These are phyloP conservation scores for Penicillium riverlandense DNA, from an alignment of 495 filamentous ascomycete species.

Conservation along the genomic window DNA sequence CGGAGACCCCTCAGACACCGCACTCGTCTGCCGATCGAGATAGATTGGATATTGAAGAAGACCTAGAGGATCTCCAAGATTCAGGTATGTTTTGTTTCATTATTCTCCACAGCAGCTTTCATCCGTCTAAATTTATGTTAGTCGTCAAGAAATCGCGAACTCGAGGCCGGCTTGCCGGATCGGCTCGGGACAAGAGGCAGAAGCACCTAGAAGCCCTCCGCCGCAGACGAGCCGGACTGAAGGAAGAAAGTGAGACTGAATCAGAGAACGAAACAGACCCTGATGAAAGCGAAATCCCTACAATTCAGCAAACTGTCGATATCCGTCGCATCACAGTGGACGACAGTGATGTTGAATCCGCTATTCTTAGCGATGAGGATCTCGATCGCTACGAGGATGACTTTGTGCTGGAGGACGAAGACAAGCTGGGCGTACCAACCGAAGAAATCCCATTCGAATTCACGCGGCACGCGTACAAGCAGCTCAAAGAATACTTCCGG, in stretches of 20 bases:
- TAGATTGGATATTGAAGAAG: constrained; percentile 34
- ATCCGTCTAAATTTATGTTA: constrained; percentile 3
- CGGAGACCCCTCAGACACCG: constrained; percentile 18
- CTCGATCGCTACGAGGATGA: constrained; percentile 60
- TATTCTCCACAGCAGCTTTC: not conserved
- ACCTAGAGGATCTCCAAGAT: constrained; percentile 38
- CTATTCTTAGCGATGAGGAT: constrained; percentile 28
- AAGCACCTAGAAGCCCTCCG: constrained; percentile 47
- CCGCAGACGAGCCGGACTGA: constrained; percentile 51
- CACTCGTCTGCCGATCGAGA: constrained; percentile 19
- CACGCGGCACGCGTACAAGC: constrained; percentile 56
- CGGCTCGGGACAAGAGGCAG: constrained; percentile 36
- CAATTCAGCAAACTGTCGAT: not conserved
- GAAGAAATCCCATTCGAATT: constrained; percentile 65
- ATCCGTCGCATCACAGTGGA: not conserved
- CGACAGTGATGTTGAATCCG: constrained; percentile 30
- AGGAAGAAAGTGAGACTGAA: constrained; percentile 24
- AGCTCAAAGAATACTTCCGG: constrained; percentile 69
- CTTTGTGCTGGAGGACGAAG: constrained; percentile 63
- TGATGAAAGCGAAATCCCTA: constrained; percentile 5
- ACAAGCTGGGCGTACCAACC: constrained; percentile 54
- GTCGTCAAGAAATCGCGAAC: constrained; percentile 36
- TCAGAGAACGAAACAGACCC: constrained; percentile 9
- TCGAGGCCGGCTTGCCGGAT: constrained; percentile 28
- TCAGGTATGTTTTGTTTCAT: constrained; percentile 22